A percentile compares a stretch with the other conserved stretches of the same genome.
Conservation (phyloP, 805 yeast genomes). For the Brettanomyces nanus region DNA sequence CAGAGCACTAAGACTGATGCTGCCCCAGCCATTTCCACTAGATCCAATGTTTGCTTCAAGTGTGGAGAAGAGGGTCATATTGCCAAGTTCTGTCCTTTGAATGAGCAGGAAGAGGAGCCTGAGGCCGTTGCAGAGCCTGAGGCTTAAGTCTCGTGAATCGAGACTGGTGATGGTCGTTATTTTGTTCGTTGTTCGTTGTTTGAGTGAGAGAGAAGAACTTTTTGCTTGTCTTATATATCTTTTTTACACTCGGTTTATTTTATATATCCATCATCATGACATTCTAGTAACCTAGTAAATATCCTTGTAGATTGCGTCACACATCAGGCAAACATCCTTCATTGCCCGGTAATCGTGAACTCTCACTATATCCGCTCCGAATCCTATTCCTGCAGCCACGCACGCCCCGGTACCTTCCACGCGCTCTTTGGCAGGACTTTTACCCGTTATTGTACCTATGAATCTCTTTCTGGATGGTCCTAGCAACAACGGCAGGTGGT, state of each 20-base stretch:
- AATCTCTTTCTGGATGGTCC: constrained; percentile 90
- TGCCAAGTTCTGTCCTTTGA: constrained; percentile 58
- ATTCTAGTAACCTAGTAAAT: background rate
- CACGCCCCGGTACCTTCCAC: constrained; percentile 71
- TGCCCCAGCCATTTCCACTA: constrained; percentile 25
- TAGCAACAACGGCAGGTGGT: constrained; percentile 57
- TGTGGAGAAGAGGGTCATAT: constrained; percentile 82
- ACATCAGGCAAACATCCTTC: constrained; percentile 45
- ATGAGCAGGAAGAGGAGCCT: constrained; percentile 6
- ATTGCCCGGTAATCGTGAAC: constrained; percentile 75
- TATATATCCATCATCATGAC: constrained; percentile 2
- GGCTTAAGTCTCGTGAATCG: background rate
- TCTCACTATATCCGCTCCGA: constrained; percentile 71
- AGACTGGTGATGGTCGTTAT: no score
- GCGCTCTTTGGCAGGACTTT: constrained; percentile 49
- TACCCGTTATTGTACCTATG: constrained; percentile 66
- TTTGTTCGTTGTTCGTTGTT: no score
- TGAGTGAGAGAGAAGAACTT: no score
- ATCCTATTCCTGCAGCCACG: constrained; percentile 63
- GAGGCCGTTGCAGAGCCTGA: constrained; percentile 6
- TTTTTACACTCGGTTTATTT: constrained; percentile 3
- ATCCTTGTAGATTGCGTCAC: constrained; percentile 62
- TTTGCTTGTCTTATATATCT: constrained; percentile 2
- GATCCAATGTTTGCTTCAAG: constrained; percentile 58
- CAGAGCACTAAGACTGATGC: constrained; percentile 45